Evolutionary conservation across 352 stramenopile species (phyloP), one percentile per base, ranked within the genome.

Genomic region (Globisporangium nagaii): DNA sequence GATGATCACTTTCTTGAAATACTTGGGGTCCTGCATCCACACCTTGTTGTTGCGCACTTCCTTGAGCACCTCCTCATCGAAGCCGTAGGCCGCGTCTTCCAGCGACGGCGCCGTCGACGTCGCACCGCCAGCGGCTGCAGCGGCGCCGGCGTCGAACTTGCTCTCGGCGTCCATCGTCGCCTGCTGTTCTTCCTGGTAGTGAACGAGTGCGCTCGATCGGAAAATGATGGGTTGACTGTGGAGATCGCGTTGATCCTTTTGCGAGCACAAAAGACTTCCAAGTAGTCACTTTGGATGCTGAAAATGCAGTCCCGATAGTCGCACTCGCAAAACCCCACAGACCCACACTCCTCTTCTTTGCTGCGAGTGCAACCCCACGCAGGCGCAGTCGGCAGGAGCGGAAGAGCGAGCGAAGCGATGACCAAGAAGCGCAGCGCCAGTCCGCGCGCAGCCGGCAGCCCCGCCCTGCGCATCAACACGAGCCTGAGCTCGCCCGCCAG

Each of bases 1-100:
- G 53, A 98, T 80, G 56, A 96, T 95, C n/a, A 97, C 93, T 56
- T 95, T 96, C 61, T 96, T 96, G 69, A 98, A 98, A 75, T 97
- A 97, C 68, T 97, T 97, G 35, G 93, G 86, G 68, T 95, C 85
- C 64, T 95, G 82, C 75, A 88, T 95, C 85, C 85, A 95, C 44
- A 92, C 80, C 56, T 90, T 93, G 57, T 93, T 93, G 62, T 81
- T 73, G 53, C 83, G 83, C 49, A 95, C 81, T 22, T 95, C 85
- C 54, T 90, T 87, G 15, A 95, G 72, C 39, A 90, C 79, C 2
- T 92, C 81, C 41, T 95, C 83, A 48, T 92, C 83, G 59, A 93
- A 86, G 27, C 78, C 76, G 53, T 93, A 93, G 2, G 80, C 80
- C 0, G 79, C 79, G 37, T 93, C 80, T 44, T 73, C 79, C 56